These are phyloP conservation scores for Graphium sp. DNA, from an alignment of 2,329 filamentous ascomycete species.

Conservation along the genomic window DNA sequence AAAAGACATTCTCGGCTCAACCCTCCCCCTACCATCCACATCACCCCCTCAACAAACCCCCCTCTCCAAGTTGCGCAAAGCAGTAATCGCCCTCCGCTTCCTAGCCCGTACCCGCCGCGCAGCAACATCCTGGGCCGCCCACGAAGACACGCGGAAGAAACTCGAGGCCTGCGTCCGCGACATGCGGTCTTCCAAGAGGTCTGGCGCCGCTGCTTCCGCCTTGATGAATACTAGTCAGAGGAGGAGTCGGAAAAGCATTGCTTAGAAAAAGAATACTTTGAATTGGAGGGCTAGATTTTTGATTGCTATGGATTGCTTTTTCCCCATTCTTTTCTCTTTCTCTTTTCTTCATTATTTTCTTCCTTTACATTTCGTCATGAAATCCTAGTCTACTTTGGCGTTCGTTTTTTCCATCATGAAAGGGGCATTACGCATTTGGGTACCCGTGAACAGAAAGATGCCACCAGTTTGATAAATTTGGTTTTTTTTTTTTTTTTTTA, in stretches of 20 bases:
- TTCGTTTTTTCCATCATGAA: too few relatives aligned
- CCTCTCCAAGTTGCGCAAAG: slow-evolving; percentile 20
- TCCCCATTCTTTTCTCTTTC: slow-evolving; percentile 3
- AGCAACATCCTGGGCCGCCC: slow-evolving; percentile 29
- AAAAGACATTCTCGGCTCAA: slow-evolving; percentile 20
- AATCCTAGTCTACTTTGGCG: too few relatives aligned
- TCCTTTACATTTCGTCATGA: slow-evolving; percentile 7
- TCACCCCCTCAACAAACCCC: slow-evolving; percentile 7
- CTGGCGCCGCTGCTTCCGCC: too few relatives aligned
- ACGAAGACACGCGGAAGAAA: slow-evolving; percentile 29
- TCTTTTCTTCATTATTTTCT: slow-evolving; percentile 5
- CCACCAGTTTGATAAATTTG: neutral
- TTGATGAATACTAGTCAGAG: too few relatives aligned
- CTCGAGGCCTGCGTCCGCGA: slow-evolving; percentile 31
- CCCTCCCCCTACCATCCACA: slow-evolving; percentile 15
- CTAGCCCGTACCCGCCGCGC: slow-evolving; percentile 31
- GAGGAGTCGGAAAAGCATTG: too few relatives aligned
- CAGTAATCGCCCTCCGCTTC: slow-evolving; percentile 31
- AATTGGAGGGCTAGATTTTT: too few relatives aligned
- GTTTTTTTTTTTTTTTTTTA: neutral
- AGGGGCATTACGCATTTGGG: too few relatives aligned
- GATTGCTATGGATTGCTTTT: slow-evolving; percentile 1
- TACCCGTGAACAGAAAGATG: too few relatives aligned
- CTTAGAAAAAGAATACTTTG: too few relatives aligned
- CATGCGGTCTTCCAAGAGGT: slow-evolving; percentile 24